phyloP scores from a whole-genome alignment of 169 alveolate genomes.

The Eimeria tenella region DNA sequence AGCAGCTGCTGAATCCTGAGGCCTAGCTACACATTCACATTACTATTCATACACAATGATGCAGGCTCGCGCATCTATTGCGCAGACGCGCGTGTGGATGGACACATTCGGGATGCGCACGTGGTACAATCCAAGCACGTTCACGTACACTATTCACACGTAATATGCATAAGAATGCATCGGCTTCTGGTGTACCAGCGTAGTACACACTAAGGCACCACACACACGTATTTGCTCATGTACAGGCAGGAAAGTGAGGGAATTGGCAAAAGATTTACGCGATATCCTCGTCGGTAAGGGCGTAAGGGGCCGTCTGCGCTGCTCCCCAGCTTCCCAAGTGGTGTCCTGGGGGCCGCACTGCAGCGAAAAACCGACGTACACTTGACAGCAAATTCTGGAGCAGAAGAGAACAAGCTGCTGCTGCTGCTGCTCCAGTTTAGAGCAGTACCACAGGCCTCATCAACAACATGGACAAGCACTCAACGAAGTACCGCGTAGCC shows the following conservation, averaged over 20 bases:
- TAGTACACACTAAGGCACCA: neutral
- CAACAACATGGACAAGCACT: neutral
- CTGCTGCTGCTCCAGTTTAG: conserved; percentile 13
- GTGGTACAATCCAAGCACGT: neutral
- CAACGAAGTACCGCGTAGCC: neutral
- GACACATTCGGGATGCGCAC: no score
- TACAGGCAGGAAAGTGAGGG: neutral
- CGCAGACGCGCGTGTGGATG: neutral
- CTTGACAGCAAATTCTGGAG: no score
- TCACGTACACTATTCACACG: neutral
- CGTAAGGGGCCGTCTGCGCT: conserved; percentile 68
- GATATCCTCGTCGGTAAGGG: conserved; percentile 74
- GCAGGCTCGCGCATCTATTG: no score
- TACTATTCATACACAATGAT: no score
- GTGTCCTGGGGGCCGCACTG: conserved; percentile 99
- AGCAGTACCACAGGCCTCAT: neutral
- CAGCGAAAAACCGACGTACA: conserved; percentile 86
- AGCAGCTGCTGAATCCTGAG: no score
- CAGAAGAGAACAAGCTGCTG: neutral
- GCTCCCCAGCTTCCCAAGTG: conserved; percentile 99
- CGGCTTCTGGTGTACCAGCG: neutral
- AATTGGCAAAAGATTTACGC: conserved; percentile 43
- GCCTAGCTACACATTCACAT: no score
- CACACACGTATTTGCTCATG: neutral
- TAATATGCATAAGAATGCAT: no score